Conservation (phyloP, 2,329 filamentous ascomycete genomes). For the Aureobasidium sp. region DNA sequence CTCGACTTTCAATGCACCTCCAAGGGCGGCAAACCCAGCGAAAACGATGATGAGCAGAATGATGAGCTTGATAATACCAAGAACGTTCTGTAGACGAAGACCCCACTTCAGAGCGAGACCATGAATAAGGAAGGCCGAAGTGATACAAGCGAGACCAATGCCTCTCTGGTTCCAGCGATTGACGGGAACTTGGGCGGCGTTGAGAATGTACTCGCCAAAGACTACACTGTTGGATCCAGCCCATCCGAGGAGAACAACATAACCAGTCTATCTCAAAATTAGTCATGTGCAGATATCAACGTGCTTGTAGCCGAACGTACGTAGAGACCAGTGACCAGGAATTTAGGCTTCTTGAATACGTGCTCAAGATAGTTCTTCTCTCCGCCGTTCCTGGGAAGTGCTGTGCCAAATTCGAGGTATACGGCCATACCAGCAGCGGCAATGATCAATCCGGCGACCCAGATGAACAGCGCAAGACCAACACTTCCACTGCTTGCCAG, state of each 20-base stretch:
- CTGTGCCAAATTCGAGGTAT: conserved; percentile 60
- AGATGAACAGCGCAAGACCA: conserved; percentile 57
- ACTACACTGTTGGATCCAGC: conserved; percentile 61
- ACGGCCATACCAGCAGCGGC: conserved; percentile 57
- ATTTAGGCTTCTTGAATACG: conserved; percentile 54
- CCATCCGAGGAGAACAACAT: conserved; percentile 58
- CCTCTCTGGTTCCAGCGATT: conserved; percentile 61
- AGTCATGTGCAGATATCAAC: not conserved
- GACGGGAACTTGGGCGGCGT: conserved; percentile 56
- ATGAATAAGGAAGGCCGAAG: conserved; percentile 58
- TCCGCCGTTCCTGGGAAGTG: conserved; percentile 57
- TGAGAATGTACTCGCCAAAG: conserved; percentile 64
- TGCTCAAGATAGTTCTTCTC: conserved; percentile 64
- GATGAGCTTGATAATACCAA: conserved; percentile 59
- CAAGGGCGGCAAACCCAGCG: conserved; percentile 48
- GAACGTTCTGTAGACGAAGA: conserved; percentile 58
- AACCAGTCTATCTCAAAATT: conserved; percentile 33
- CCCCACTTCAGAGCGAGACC: conserved; percentile 59
- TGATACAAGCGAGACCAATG: conserved; percentile 61
- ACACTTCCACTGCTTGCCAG: conserved; percentile 52
- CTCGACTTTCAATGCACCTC: conserved; percentile 50
- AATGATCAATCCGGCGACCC: conserved; percentile 57
- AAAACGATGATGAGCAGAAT: conserved; percentile 61
- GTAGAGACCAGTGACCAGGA: conserved; percentile 56
- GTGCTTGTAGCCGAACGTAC: conserved; percentile 11